phyloP scores from a whole-genome alignment of 225 moss, liverwort and hornwort genomes.

The Rhytidiadelphus loreus region DNA sequence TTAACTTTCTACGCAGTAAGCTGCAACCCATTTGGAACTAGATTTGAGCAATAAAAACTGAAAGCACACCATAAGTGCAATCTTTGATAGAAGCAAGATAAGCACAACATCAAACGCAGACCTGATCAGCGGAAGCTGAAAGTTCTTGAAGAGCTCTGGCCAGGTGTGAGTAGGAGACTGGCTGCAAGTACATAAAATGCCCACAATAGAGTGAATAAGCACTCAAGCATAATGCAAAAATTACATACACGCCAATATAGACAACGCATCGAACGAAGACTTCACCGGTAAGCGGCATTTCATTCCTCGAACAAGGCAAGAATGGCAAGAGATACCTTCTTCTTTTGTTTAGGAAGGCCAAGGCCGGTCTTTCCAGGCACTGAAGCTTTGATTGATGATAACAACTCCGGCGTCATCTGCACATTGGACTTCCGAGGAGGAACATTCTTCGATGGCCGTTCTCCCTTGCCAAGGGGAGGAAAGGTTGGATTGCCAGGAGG shows the following conservation, averaged over 20 bases:
- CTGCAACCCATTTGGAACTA: not conserved
- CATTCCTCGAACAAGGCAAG: not conserved
- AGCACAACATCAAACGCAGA: not conserved
- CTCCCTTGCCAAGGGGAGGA: slow-evolving; percentile 59
- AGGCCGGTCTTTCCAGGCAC: slow-evolving; percentile 64
- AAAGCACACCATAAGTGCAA: not conserved
- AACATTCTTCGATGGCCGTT: slow-evolving; percentile 27
- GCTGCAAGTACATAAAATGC: slow-evolving; percentile 29
- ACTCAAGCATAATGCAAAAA: not conserved
- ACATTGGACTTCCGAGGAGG: slow-evolving; percentile 40
- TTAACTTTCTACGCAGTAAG: not conserved
- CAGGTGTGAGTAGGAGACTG: slow-evolving; percentile 58
- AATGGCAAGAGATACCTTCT: slow-evolving; percentile 43
- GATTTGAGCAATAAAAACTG: not conserved
- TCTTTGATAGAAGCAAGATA: not conserved
- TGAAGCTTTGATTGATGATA: slow-evolving; percentile 49
- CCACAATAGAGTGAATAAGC: not conserved
- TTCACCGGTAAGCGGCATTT: not conserved
- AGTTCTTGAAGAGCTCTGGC: slow-evolving; percentile 62
- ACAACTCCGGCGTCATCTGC: slow-evolving; percentile 48
- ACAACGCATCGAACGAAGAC: not conserved
- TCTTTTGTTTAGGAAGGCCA: slow-evolving; percentile 69
- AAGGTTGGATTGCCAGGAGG: slow-evolving; percentile 47
- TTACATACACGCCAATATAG: not conserved
- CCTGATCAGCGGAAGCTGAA: slow-evolving; percentile 52